These are phyloP conservation scores for Chenopodium suecicum DNA, from an alignment of 148 eudicot genomes.

Conservation along the genomic window DNA sequence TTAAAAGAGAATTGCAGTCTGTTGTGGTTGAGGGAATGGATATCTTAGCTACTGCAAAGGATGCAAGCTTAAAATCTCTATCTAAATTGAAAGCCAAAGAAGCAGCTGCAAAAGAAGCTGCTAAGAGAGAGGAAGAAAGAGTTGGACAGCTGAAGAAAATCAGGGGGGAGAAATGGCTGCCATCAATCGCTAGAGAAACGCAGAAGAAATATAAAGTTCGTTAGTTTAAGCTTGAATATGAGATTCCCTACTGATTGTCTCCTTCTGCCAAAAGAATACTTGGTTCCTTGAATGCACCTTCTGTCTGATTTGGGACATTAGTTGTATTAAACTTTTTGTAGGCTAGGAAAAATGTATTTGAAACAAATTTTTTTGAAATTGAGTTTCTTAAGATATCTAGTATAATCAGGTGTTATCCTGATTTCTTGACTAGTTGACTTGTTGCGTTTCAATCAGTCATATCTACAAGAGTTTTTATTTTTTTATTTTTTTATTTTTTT, in stretches of 20 bases:
- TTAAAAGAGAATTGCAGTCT: slow-evolving; percentile 52
- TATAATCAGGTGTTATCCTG: not conserved
- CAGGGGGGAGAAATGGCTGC: slow-evolving; percentile 83
- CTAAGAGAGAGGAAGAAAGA: slow-evolving; percentile 79
- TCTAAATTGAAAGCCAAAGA: slow-evolving; percentile 61
- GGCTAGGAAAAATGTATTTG: slow-evolving; percentile 3
- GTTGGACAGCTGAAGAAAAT: slow-evolving; percentile 60
- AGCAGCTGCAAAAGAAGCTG: slow-evolving; percentile 68
- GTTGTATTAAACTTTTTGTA: not conserved
- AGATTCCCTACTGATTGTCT: not conserved
- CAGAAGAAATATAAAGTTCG: slow-evolving; percentile 25
- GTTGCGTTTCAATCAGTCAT: too few species aligned
- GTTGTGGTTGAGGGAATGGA: slow-evolving; percentile 70
- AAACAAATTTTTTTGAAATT: not conserved
- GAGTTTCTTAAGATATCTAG: not conserved
- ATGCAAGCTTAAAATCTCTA: slow-evolving; percentile 47
- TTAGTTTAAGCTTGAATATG: slow-evolving; percentile 1
- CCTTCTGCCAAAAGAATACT: too few species aligned
- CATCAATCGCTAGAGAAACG: slow-evolving; percentile 68
- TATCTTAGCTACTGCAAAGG: slow-evolving; percentile 51
- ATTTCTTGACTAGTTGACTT: too few species aligned
- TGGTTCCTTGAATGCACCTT: not conserved
- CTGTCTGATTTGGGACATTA: not conserved
- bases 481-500: too few species aligned
- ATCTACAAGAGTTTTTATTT: too few species aligned